A percentile compares a stretch with the other conserved stretches of the same genome.
phyloP scores from a whole-genome alignment of 1,284 basidiomycete genomes.

The Waitea zeae region DNA sequence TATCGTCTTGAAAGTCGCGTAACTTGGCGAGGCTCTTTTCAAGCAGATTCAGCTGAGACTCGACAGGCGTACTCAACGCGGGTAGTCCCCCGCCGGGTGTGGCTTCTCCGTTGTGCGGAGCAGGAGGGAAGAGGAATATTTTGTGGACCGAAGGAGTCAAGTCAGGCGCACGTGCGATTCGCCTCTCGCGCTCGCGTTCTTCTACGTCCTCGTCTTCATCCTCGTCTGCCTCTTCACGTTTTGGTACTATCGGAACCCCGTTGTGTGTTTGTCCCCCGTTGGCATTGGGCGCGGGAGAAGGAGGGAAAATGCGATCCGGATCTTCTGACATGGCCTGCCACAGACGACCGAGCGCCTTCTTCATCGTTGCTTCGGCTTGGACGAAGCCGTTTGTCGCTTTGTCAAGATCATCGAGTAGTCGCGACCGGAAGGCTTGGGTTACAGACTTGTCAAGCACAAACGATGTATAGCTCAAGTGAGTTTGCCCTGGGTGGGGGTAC shows the following conservation, averaged over 20 bases:
- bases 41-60: conserved; percentile 45
- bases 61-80: conserved; percentile 43
- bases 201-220: conserved; percentile 27
- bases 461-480: conserved; percentile 60
- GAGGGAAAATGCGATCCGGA: conserved; percentile 18
- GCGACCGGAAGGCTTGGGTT: conserved; percentile 67
- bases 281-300: background rate
- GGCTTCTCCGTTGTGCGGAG: conserved; percentile 4
- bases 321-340: conserved; percentile 69
- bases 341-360: conserved; percentile 52
- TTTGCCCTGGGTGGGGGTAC: conserved; percentile 42
- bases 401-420: conserved; percentile 58
- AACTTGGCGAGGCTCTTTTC: conserved; percentile 55
- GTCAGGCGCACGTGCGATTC: conserved; percentile 43
- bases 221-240: conserved; percentile 45
- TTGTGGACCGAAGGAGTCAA: conserved; percentile 45
- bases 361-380: conserved; percentile 56
- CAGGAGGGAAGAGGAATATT: conserved; percentile 32
- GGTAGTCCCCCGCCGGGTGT: conserved; percentile 23
- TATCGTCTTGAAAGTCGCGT: conserved; percentile 65
- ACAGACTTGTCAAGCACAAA: conserved; percentile 70
- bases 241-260: conserved; percentile 27
- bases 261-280: conserved; percentile 5
- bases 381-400: conserved; percentile 62
- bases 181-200: conserved; percentile 27